Conservation (phyloP, 805 yeast species). For the Suhomyces xylopsoci region DNA sequence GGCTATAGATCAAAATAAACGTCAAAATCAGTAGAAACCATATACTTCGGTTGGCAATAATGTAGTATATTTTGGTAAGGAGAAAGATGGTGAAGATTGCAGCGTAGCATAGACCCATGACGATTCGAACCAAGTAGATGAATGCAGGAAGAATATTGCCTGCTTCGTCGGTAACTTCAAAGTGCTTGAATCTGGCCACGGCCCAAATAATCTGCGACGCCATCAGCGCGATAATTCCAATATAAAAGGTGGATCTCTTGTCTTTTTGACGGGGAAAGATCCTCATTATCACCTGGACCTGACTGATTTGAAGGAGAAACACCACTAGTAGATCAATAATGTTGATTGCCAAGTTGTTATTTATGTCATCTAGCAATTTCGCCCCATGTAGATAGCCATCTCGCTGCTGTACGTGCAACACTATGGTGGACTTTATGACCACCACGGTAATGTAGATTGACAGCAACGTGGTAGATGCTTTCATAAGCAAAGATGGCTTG, state of each 20-base stretch:
- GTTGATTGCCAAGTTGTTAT: constrained; percentile 44
- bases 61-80: constrained; percentile 48
- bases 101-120: constrained; percentile 66
- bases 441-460: constrained; percentile 53
- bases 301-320: constrained; percentile 58
- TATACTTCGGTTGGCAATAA: constrained; percentile 47
- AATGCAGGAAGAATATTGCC: constrained; percentile 68
- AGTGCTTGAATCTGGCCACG: constrained; percentile 50
- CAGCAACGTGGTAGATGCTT: constrained; percentile 49
- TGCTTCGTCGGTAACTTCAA: constrained; percentile 38
- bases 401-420: constrained; percentile 47
- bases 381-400: constrained; percentile 43
- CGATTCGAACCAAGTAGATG: constrained; percentile 68
- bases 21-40: constrained; percentile 57
- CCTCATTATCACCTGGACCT: constrained; percentile 69
- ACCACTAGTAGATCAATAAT: constrained; percentile 58
- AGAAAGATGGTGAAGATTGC: constrained; percentile 58
- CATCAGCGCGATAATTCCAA: constrained; percentile 54
- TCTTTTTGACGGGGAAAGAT: constrained; percentile 66
- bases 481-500: constrained; percentile 53
- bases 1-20: constrained; percentile 52
- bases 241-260: constrained; percentile 56
- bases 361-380: constrained; percentile 42
- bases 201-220: constrained; percentile 69
- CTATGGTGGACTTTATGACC: constrained; percentile 45